Evolutionary conservation across 441 rosid genomes (phyloP).

Genomic region (Geranium incanum): DNA sequence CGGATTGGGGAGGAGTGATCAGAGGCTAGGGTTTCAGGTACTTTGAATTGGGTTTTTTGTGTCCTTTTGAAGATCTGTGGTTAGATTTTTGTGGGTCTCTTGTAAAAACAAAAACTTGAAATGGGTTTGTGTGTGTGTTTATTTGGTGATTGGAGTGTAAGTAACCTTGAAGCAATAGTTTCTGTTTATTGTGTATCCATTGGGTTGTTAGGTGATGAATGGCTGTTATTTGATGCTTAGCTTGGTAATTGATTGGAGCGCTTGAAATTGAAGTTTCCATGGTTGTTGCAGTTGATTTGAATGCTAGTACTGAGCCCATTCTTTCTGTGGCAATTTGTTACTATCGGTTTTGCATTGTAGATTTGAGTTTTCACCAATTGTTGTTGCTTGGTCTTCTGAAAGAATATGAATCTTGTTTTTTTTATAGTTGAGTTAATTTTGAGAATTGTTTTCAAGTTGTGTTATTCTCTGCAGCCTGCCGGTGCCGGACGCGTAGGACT

Average conservation of each 20-base stretch:
- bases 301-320: no score
- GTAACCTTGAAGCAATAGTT: background rate
- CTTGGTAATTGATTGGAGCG: no score
- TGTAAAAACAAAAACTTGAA: no score
- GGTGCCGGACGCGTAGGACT: background rate
- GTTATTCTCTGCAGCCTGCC: background rate
- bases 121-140: background rate
- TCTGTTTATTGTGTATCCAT: background rate
- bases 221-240: background rate
- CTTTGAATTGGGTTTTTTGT: background rate
- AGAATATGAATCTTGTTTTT: background rate
- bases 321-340: no score
- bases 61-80: slow-evolving; percentile 12
- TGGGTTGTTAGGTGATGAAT: background rate
- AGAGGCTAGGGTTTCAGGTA: slow-evolving; percentile 65
- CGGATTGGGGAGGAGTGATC: slow-evolving; percentile 15
- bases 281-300: no score
- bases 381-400: background rate
- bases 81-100: background rate
- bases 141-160: background rate
- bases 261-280: no score
- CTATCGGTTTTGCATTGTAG: no score
- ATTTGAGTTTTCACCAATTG: background rate
- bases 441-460: background rate
- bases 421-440: background rate